Evolutionary conservation across 2,329 filamentous ascomycete species (phyloP).

Genomic region (Fusarium sp.): DNA sequence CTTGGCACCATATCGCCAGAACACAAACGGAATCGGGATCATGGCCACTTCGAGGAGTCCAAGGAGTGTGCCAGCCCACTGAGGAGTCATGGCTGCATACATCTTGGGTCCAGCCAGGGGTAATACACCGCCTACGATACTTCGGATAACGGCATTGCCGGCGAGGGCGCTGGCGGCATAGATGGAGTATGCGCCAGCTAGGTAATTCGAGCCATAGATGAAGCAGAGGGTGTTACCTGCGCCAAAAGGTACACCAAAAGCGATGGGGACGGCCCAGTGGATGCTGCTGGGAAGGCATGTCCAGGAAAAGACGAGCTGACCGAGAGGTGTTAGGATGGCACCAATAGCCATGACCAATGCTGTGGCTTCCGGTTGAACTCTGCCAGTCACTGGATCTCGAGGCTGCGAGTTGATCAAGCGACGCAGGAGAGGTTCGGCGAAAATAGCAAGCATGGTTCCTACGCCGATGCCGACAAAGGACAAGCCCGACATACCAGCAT

Average conservation of each 20-base stretch:
- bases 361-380: slow-evolving; percentile 78
- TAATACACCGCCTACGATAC: slow-evolving; percentile 76
- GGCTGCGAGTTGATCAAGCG: slow-evolving; percentile 79
- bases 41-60: slow-evolving; percentile 75
- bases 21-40: slow-evolving; percentile 81
- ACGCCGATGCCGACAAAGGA: slow-evolving; percentile 76
- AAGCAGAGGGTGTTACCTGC: slow-evolving; percentile 79
- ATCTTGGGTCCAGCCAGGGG: slow-evolving; percentile 77
- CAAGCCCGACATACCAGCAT: slow-evolving; percentile 73
- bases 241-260: slow-evolving; percentile 81
- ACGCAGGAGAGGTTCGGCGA: slow-evolving; percentile 74
- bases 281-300: slow-evolving; percentile 79
- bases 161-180: slow-evolving; percentile 83
- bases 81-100: slow-evolving; percentile 72
- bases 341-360: slow-evolving; percentile 82
- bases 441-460: slow-evolving; percentile 68
- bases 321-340: slow-evolving; percentile 74
- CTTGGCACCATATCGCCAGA: slow-evolving; percentile 68
- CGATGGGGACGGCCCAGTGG: slow-evolving; percentile 81
- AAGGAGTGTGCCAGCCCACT: slow-evolving; percentile 80
- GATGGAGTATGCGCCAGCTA: slow-evolving; percentile 79
- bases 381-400: slow-evolving; percentile 76
- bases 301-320: slow-evolving; percentile 88
- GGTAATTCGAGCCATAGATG: slow-evolving; percentile 82
- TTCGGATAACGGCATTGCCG: slow-evolving; percentile 78